Evolutionary conservation across 139 green algal species (phyloP).

Genomic region (Tetradesmus obliquus): DNA sequence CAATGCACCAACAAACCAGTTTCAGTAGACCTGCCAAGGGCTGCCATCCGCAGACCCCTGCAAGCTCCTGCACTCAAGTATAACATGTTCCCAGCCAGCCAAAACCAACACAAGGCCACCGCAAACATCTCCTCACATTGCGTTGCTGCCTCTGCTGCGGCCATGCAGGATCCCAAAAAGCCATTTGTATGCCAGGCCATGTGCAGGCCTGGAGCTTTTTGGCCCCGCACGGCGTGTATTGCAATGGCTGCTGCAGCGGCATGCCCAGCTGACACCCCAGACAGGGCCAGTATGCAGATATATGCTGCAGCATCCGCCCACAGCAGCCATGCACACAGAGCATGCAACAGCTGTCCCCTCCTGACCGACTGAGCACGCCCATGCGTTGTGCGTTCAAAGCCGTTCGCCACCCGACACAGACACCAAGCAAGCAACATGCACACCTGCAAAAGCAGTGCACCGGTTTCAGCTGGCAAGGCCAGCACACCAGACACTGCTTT

Average conservation of each 20-base stretch:
- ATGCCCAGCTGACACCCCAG: neutral
- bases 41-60: neutral
- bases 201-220: slow-evolving; percentile 1
- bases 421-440: neutral
- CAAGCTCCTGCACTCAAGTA: neutral
- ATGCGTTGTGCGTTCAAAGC: neutral
- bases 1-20: neutral
- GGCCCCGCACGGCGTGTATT: neutral
- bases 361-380: slow-evolving; percentile 1
- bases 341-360: neutral
- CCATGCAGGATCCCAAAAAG: slow-evolving; percentile 5
- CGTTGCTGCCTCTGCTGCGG: neutral
- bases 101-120: neutral
- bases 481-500: neutral
- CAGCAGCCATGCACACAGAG: neutral
- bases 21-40: neutral
- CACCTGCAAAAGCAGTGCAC: neutral
- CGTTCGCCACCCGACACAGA: neutral
- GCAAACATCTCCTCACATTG: neutral
- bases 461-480: neutral
- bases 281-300: neutral
- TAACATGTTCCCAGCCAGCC: neutral
- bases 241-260: neutral
- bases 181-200: neutral
- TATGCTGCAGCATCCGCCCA: neutral